Percentiles rank a stretch among this genome's conserved stretches.
phyloP scores from a whole-genome alignment of 208 protist genomes.

The Leishmania major region DNA sequence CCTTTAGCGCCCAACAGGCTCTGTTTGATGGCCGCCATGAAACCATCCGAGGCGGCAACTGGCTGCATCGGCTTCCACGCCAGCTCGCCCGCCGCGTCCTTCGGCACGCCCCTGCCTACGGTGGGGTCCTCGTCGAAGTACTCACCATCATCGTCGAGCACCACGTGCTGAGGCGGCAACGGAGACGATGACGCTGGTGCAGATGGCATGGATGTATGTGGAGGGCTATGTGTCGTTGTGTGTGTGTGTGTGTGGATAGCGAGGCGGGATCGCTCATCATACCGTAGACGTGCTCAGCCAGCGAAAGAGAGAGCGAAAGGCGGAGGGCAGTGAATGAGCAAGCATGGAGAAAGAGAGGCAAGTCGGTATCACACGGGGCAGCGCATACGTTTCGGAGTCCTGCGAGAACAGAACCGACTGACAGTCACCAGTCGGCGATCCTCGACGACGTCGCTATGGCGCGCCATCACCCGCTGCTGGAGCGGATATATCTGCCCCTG shows the following conservation, averaged over 20 bases:
- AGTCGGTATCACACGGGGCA: not conserved
- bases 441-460: not conserved
- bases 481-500: not conserved
- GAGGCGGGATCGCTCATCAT: not conserved
- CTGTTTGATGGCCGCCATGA: constrained; percentile 29
- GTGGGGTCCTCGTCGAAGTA: constrained; percentile 86
- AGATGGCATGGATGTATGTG: constrained; percentile 3
- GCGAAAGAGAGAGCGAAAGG: not conserved
- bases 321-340: not conserved
- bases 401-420: not conserved
- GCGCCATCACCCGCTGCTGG: not conserved
- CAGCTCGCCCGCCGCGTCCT: constrained; percentile 50
- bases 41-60: constrained; percentile 22
- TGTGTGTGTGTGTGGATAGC: not conserved
- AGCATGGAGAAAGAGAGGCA: not conserved
- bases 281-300: not conserved
- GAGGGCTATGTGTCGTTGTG: not conserved
- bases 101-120: constrained; percentile 70
- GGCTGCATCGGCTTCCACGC: constrained; percentile 51
- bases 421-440: not conserved
- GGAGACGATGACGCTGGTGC: constrained; percentile 1
- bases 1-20: constrained; percentile 4
- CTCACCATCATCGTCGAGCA: constrained; percentile 75
- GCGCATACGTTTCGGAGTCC: not conserved
- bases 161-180: constrained; percentile 37